Evolutionary conservation across 2,329 filamentous ascomycete species (phyloP), one percentile per base, ranked within the genome.

Genomic region (Geosmithia putterillii): DNA sequence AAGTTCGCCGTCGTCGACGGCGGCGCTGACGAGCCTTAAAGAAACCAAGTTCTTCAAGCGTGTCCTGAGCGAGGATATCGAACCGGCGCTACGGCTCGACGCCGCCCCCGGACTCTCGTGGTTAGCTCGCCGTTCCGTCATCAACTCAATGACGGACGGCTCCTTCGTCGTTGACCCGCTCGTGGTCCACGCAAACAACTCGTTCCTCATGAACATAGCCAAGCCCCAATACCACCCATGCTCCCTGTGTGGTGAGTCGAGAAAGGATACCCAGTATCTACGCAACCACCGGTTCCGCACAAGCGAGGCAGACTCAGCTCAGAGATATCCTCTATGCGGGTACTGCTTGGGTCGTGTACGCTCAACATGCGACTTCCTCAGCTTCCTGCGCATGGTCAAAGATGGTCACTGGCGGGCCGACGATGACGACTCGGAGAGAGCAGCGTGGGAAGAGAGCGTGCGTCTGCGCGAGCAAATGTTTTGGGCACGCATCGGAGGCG

Each of bases 31-130:
- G 3, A 79, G 81, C 4, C 66, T 98, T 36, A 94, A 92, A 56
- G 92, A 96, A 45, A 86, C 84, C 22, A 86, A 84, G 50, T 98
- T 96, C 57, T 98, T 90, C 67, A 96, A 96, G 66, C 81, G 92
- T 40, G 81, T 81, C 6, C 63, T 96, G 21, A 73, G 78, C 18
- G 92, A 98, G 60, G 92, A 98, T 56, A 86, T 98, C 45, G 92
- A 98, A 57, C 92, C 92, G 1, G 95, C 92, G 0, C 67, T 98
- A 9, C 81, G 92, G 37, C 74, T 98, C 3, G 92, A 98, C 59
- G 74, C 79, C 2, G 89, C 92, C 0, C 92, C 92, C 0, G 86
- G 89, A 0, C 75, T 98, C 22, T 95, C 88, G 1, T 98, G 92
- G 87, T 74, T 98, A 40, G 88, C 86, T 41, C 83, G 90, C 39